Evolutionary conservation across 2,329 filamentous ascomycete genomes (phyloP).

Genomic region (Coccinonectria pachysandricola): DNA sequence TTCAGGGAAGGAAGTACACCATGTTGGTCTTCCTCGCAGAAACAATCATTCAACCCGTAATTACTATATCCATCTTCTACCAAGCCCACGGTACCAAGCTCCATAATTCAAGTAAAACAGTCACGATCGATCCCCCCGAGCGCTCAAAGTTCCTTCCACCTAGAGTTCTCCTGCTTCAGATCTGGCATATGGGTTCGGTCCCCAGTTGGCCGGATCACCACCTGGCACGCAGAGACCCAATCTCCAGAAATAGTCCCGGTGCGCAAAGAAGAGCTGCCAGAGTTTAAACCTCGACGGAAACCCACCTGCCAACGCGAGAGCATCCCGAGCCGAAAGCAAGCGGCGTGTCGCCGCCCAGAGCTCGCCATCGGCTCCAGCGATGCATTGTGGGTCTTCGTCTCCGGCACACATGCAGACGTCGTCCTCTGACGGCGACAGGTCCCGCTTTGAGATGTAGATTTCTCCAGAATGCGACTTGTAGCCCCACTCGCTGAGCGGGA

Average conservation of each 20-base stretch:
- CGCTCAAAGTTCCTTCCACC: too few relatives aligned
- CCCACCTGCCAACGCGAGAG: conserved; percentile 30
- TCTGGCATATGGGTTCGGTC: conserved; percentile 37
- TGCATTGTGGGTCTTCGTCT: conserved; percentile 61
- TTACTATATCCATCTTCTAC: too few relatives aligned
- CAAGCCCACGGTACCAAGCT: too few relatives aligned
- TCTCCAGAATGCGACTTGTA: conserved; percentile 80
- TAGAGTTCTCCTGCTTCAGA: conserved; percentile 28
- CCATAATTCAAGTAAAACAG: too few relatives aligned
- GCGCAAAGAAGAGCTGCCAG: conserved; percentile 90
- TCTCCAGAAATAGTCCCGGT: conserved; percentile 95
- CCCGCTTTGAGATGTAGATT: conserved; percentile 67
- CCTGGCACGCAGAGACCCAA: conserved; percentile 81
- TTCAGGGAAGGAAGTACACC: too few relatives aligned
- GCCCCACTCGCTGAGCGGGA: conserved; percentile 82
- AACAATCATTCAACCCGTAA: too few relatives aligned
- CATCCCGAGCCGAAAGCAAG: conserved; percentile 14
- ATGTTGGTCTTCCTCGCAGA: too few relatives aligned
- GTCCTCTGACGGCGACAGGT: conserved; percentile 54
- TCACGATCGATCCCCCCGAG: too few relatives aligned
- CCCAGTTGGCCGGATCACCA: conserved; percentile 61
- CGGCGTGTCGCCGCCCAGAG: conserved; percentile 18
- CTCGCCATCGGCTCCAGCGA: conserved; percentile 45
- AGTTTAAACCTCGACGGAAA: conserved; percentile 55
- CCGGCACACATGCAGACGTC: conserved; percentile 68